These are phyloP conservation scores for Paraleonurus japonicus DNA, from an alignment of 257 asterid genomes.

Conservation along the genomic window DNA sequence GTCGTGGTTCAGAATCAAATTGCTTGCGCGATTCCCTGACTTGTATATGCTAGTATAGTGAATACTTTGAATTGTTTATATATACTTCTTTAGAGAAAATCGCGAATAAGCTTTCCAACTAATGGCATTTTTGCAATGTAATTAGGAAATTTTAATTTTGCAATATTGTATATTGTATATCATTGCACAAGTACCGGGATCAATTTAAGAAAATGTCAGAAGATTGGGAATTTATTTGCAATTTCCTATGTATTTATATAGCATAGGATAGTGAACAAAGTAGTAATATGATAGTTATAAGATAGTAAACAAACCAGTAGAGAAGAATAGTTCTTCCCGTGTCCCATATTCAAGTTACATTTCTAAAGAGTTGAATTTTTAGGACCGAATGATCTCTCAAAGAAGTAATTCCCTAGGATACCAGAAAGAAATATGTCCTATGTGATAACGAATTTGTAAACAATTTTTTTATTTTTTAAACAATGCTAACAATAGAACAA, in stretches of 20 bases:
- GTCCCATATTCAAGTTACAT: not conserved
- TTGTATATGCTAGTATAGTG: not conserved
- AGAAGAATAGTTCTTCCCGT: not conserved
- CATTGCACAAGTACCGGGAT: not conserved
- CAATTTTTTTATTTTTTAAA: not conserved
- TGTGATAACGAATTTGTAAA: not conserved
- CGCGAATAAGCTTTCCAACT: not conserved
- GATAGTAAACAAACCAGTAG: not conserved
- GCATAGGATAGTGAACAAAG: not conserved
- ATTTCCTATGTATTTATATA: not conserved
- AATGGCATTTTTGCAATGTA: not conserved
- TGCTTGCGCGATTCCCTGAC: not conserved
- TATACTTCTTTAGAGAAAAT: not conserved
- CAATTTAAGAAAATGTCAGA: not conserved
- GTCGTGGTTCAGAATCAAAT: not conserved
- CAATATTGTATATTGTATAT: not conserved
- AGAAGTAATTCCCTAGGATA: not conserved
- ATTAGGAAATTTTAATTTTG: not conserved
- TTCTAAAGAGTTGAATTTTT: not conserved
- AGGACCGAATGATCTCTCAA: not conserved
- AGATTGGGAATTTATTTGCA: not conserved
- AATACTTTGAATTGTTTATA: not conserved
- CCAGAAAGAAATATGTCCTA: not conserved
- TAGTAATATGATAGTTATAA: not conserved
- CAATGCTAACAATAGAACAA: not conserved